Evolutionary conservation across 495 filamentous ascomycete species (phyloP), one percentile per base, ranked within the genome.

Genomic region (Evernia prunastri): DNA sequence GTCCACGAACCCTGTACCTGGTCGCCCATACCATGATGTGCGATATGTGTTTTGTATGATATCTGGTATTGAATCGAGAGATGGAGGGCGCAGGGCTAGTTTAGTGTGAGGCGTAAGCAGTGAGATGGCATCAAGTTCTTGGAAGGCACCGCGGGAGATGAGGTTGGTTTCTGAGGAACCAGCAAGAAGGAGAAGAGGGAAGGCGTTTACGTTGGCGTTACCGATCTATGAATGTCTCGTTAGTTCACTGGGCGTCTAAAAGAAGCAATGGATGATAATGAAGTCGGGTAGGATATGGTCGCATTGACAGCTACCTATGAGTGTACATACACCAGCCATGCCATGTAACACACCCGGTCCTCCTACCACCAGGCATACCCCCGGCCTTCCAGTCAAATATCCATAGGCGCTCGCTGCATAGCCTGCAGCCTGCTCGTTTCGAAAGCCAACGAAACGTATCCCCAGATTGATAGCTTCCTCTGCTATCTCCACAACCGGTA

Each of bases 351-450:
- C 83, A 33, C 84, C 86, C 3, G 86, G 86, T 25, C 86, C 86
- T 43, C 86, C 86, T 11, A 88, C 86, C 13, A 86, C 83, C 27
- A 87, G 74, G 71, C 82, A 87, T 11, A 87, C 80, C 0, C 84
- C 86, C 8, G 84, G 84, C 49, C 70, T 79, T 13, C 84, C 86
- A 4, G 83, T 85, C 68, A 88, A 75, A 66, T 86, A 87, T 29
- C 84, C 85, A 77, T 88, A 87, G 3, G 81, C 82, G 61, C 79
- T 82, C 4, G 84, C 84, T 5, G 85, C 84, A 76, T 87, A 87
- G 63, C 78, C 79, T 27, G 83, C 84, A 15, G 86, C 81, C 70
- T 88, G 86, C 63, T 88, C 85, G 61, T 88, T 88, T 20, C 86
- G 73, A 68, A 88, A 87, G 40, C 77, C 84, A 54, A 87, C 81